Evolutionary conservation across 179 eudicot genomes (phyloP), one percentile per base, ranked within the genome.

Genomic region (Silene coronaria): DNA sequence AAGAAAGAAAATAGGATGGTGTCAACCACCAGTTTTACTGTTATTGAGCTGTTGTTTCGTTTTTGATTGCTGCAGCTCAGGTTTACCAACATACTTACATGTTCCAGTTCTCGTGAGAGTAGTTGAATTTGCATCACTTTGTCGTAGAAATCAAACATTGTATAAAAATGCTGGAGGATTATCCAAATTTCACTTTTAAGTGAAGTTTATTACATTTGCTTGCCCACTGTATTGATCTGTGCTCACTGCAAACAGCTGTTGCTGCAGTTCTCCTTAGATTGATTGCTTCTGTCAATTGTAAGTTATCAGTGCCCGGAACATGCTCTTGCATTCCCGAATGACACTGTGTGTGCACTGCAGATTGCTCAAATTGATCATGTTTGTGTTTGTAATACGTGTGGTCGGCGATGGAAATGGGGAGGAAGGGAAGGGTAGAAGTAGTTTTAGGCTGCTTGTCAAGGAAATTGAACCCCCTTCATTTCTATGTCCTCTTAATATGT

Each of bases 11-110:
- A 8, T 27, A 4, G n/a, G 45, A 27, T 30, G 60, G 67, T 57
- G 70, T 22, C 60, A 17, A 5, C 72, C 21, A 51, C 57, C 28
- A 4, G 13, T 9, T 59, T 34, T 55, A 22, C 19, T 36, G 53
- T 7, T 23, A 26, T 51, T 76, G 27, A 38, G 53, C 46, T 72
- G 70, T 36, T 66, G 34, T 19, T 7, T 66, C 22, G 63, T n/a
- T 45, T 79, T 46, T 60, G 32, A 21, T 68, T 68, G 71, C 32
- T 30, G 42, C 5, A 38, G 58, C 42, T 30, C 46, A 66, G 46
- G 10, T 32, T 7, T 30, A 34, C 36, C n/a, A 28, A n/a, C 27
- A 30, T 42, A 42, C 12, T 6, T 45, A 38, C 57, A 69, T 46
- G 59, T 46, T 45, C 24, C 60, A 70, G 59, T 6, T 70, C 36